phyloP scores from a whole-genome alignment of 805 yeast species.

The Candida patagonica region DNA sequence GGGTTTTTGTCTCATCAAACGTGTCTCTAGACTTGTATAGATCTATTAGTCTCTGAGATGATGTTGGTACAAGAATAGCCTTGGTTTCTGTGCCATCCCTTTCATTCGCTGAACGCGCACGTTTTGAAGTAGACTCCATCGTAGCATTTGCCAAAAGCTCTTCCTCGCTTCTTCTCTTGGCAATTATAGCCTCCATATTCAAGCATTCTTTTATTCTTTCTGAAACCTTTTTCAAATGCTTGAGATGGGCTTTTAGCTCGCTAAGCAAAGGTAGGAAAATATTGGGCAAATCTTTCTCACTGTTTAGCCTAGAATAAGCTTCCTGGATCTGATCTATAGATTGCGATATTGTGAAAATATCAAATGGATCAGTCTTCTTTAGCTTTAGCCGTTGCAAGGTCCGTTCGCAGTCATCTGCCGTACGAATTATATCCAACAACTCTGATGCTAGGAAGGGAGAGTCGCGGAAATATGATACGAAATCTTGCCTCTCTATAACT shows the following conservation, averaged over 20 bases:
- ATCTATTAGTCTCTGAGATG: conserved; percentile 13
- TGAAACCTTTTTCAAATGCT: conserved; percentile 28
- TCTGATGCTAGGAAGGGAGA: conserved; percentile 43
- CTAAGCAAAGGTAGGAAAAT: neutral
- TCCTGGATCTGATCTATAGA: conserved; percentile 32
- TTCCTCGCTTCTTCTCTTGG: conserved; percentile 22
- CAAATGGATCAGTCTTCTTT: conserved; percentile 37
- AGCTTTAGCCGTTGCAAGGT: conserved; percentile 28
- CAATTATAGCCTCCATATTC: conserved; percentile 28
- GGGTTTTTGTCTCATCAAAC: conserved; percentile 20
- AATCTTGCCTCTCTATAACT: conserved; percentile 46
- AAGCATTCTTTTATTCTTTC: conserved; percentile 34
- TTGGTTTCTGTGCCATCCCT: conserved; percentile 6
- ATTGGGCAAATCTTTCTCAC: neutral
- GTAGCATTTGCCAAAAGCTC: conserved; percentile 12
- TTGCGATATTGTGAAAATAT: conserved; percentile 36
- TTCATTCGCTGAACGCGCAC: conserved; percentile 4
- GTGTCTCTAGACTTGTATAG: conserved; percentile 22
- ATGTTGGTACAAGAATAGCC: conserved; percentile 16
- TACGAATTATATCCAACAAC: conserved; percentile 50
- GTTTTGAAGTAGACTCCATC: conserved; percentile 7
- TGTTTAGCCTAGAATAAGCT: conserved; percentile 16
- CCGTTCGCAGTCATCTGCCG: conserved; percentile 37
- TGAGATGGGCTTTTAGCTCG: conserved; percentile 8
- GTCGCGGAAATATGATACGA: conserved; percentile 36